Evolutionary conservation across 2,329 filamentous ascomycete genomes (phyloP).

Genomic region (Colletotrichum siamense): DNA sequence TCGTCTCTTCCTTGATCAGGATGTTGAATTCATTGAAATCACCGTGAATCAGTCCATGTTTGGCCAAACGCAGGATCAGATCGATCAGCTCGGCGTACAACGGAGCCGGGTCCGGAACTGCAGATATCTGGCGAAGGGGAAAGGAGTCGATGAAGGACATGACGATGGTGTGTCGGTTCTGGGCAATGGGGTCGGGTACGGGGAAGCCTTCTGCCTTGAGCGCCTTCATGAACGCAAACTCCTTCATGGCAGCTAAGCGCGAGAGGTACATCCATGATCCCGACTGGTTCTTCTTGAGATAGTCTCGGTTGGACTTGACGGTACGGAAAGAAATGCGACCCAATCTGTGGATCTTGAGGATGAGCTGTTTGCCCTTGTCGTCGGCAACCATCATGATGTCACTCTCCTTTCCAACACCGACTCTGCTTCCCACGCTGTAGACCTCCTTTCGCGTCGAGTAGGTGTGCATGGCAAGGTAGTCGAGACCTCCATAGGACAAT

Average conservation of each 20-base stretch:
- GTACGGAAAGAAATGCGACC: slow-evolving; percentile 96
- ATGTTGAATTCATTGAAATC: slow-evolving; percentile 99
- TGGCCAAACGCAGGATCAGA: slow-evolving; percentile 83
- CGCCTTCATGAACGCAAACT: slow-evolving; percentile 93
- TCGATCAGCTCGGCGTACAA: slow-evolving; percentile 92
- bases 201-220: slow-evolving; percentile 84
- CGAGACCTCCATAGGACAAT: slow-evolving; percentile 93
- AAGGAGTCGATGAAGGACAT: slow-evolving; percentile 95
- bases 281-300: slow-evolving; percentile 79
- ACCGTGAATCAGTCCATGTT: slow-evolving; percentile 90
- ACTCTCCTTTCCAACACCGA: slow-evolving; percentile 96
- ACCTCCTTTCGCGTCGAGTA: slow-evolving; percentile 81
- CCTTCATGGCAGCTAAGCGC: slow-evolving; percentile 88
- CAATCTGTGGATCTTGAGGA: slow-evolving; percentile 95
- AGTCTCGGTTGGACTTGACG: slow-evolving; percentile 95
- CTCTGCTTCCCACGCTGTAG: slow-evolving; percentile 92
- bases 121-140: slow-evolving; percentile 86
- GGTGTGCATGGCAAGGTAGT: slow-evolving; percentile 95
- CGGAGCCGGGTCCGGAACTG: slow-evolving; percentile 80
- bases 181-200: slow-evolving; percentile 85
- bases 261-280: slow-evolving; percentile 99
- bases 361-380: slow-evolving; percentile 74
- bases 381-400: slow-evolving; percentile 95
- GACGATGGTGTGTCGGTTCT: slow-evolving; percentile 93
- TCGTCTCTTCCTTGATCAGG: slow-evolving; percentile 78